Evolutionary conservation across 768 basidiomycete genomes (phyloP).

Genomic region (Sutorius australiensis): DNA sequence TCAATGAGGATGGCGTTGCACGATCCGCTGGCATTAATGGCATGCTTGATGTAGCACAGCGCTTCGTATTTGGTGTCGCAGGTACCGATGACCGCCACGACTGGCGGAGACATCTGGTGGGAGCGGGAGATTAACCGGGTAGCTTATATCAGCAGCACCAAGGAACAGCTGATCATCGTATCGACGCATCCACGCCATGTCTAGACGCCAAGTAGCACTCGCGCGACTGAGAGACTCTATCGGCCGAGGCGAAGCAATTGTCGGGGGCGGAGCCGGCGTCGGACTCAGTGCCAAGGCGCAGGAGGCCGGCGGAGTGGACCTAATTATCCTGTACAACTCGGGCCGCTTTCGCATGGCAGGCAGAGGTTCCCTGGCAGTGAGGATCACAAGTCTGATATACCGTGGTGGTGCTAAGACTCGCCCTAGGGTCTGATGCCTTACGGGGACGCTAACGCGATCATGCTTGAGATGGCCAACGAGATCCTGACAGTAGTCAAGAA

Average conservation of each 20-base stretch:
- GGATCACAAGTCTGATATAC: slow-evolving; percentile 1
- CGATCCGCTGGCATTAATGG: slow-evolving; percentile 5
- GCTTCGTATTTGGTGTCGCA: slow-evolving; percentile 28
- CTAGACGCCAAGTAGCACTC: slow-evolving; percentile 17
- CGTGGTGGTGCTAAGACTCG: neutral
- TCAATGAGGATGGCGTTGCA: slow-evolving; percentile 29
- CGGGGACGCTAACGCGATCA: slow-evolving; percentile 27
- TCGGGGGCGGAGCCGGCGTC: slow-evolving; percentile 26
- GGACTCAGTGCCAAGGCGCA: slow-evolving; percentile 28
- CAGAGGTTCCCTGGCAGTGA: slow-evolving; percentile 29
- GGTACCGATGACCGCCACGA: slow-evolving; percentile 26
- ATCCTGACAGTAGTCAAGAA: slow-evolving; percentile 26
- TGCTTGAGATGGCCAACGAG: slow-evolving; percentile 30
- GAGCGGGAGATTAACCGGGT: too few relatives aligned
- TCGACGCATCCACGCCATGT: slow-evolving; percentile 7
- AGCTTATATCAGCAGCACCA: slow-evolving; percentile 19
- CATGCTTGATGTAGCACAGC: slow-evolving; percentile 20
- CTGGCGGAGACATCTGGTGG: slow-evolving; percentile 6
- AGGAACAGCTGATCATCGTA: neutral
- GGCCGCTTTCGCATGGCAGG: slow-evolving; percentile 31
- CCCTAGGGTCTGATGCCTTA: slow-evolving; percentile 27
- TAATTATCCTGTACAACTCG: slow-evolving; percentile 31
- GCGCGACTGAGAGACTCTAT: slow-evolving; percentile 13
- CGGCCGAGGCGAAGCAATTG: slow-evolving; percentile 18
- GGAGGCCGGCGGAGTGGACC: slow-evolving; percentile 24